These are phyloP conservation scores for Neurospora africana DNA, from an alignment of 495 filamentous ascomycete genomes.

Conservation along the genomic window DNA sequence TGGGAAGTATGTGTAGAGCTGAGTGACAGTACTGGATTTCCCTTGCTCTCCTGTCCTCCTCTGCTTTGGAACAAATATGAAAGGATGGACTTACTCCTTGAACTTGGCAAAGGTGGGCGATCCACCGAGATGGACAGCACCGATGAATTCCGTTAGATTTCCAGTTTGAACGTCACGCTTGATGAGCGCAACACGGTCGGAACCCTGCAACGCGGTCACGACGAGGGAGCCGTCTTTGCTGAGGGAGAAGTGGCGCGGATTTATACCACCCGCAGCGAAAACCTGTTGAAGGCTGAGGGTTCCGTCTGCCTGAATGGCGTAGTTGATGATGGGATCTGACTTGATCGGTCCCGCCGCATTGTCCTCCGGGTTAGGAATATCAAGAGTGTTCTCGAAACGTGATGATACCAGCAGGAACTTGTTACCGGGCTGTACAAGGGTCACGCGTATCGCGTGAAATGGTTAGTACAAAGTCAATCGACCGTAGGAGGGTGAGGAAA, in stretches of 20 bases:
- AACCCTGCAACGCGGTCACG: constrained; percentile 52
- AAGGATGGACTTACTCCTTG: constrained; percentile 31
- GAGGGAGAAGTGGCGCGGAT: constrained; percentile 56
- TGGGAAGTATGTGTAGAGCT: not conserved
- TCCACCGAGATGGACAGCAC: constrained; percentile 37
- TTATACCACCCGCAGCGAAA: constrained; percentile 45
- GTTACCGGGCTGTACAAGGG: constrained; percentile 38
- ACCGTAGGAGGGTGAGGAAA: not conserved
- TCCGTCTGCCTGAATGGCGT: constrained; percentile 36
- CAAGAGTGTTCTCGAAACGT: constrained; percentile 44
- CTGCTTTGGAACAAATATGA: not conserved
- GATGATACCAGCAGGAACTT: constrained; percentile 55
- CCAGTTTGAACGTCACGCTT: constrained; percentile 46
- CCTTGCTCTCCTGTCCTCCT: not conserved
- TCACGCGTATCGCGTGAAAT: not conserved
- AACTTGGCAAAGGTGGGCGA: constrained; percentile 51
- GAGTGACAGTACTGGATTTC: not conserved
- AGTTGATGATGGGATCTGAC: constrained; percentile 37
- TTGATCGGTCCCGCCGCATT: constrained; percentile 31
- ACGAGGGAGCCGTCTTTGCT: constrained; percentile 51
- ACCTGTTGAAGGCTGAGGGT: constrained; percentile 39
- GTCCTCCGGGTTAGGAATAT: constrained; percentile 32
- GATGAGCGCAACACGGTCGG: constrained; percentile 50
- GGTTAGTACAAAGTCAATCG: not conserved
- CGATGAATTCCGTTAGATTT: constrained; percentile 40